A percentile compares a stretch with the other conserved stretches of the same genome.
These are phyloP conservation scores for Pseudopyrenochaeta lycopersici DNA, from an alignment of 2,329 filamentous ascomycete genomes.

Conservation along the genomic window DNA sequence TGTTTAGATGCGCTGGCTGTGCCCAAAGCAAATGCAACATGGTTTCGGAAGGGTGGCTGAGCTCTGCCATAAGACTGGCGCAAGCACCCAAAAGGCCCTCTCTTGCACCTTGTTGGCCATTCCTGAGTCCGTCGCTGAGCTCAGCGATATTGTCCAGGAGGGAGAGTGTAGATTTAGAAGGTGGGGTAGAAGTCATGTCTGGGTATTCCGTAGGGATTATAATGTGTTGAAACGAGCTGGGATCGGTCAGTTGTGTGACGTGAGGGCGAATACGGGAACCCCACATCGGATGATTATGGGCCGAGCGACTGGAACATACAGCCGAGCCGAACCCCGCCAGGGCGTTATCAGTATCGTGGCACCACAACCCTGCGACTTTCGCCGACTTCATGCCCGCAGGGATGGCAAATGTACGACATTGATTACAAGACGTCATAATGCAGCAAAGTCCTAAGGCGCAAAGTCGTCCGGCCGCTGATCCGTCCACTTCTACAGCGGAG, in stretches of 20 bases:
- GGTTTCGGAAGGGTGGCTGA: constrained; percentile 33
- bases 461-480: not conserved
- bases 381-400: not conserved
- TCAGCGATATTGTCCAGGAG: constrained; percentile 29
- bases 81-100: constrained; percentile 29
- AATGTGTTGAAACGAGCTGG: not conserved
- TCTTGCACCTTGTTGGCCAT: constrained; percentile 21
- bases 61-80: constrained; percentile 31
- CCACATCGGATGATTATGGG: not conserved
- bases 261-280: not conserved
- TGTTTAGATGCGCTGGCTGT: constrained; percentile 28
- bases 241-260: not conserved
- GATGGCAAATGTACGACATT: not conserved
- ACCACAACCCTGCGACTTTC: not conserved
- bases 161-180: constrained; percentile 20
- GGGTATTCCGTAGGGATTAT: not conserved
- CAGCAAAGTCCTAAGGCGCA: not conserved
- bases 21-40: constrained; percentile 33
- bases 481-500: not conserved
- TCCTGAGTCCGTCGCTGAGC: constrained; percentile 26
- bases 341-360: not conserved
- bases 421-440: not conserved
- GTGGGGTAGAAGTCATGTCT: constrained; percentile 4
- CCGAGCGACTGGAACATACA: not conserved
- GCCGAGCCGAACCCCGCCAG: not conserved